Base-by-base conservation (phyloP, 768 basidiomycete species). In the Lactarius vividus region DNA sequence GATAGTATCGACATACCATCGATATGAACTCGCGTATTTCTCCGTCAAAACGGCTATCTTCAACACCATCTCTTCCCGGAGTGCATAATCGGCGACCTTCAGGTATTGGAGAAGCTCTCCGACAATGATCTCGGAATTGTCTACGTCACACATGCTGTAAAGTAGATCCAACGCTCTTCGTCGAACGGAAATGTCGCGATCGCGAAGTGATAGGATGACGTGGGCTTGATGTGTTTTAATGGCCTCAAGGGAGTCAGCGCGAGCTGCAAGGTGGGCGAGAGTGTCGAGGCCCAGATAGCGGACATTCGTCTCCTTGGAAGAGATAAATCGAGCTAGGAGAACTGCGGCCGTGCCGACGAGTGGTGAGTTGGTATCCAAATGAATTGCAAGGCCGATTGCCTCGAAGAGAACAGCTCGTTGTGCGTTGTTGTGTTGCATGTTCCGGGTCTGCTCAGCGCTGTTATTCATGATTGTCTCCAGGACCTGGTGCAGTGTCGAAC, bases 31-130 rank as follows among this genome's bases (percentile, higher is more conserved):
- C 28, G 97, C 97, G 73, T 98, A 98, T 79, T 97, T 94, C 76
- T 99, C 97, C n/a, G 97, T 98, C 66, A 98, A 81, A 68, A 98
- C 96, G 49, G 97, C 97, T 63, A 99, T 96, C 77, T 98, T 98
- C 62, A 98, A 82, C 2, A 98, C 97, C 96, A 98, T 95, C 77
- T 99, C 96, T 78, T 99, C 97, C 53, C 97, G 84, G 37, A 99
- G 81, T 18, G 89, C 94, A 71, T 98, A 98, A 76, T 99, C 97
- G 8, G 97, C 97, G n/a, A 97, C 87, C 74, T 87, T 87, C 64
- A 99, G 85, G 76, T 98, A 99, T 63, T 92, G 87, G 62, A 99
- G 80, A 20, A 99, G 83, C 77, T 99, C 96, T 42, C 91, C 96
- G 39, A 99, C 97, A 72, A 98, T 95, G 68, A 92, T 79, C 74